Conservation (phyloP, 2,329 filamentous ascomycete genomes). For the Sordariomycetes sp. region DNA sequence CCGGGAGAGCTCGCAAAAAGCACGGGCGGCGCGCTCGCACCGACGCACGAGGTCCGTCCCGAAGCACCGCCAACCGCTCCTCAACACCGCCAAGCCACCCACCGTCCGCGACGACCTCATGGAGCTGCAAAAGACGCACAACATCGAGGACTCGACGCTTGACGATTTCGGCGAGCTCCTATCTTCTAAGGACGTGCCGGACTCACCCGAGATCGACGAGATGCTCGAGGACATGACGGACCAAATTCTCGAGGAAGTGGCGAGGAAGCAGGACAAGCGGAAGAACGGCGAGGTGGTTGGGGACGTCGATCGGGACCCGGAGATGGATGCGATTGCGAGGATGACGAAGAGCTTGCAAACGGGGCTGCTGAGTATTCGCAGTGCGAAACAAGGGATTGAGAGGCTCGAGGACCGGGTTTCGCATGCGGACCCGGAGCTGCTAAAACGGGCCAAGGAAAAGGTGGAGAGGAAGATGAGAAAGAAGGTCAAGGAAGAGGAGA, state of each 20-base stretch:
- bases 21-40: neutral
- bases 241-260: conserved; percentile 8
- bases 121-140: conserved; percentile 38
- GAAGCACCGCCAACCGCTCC: conserved; percentile 31
- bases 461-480: neutral
- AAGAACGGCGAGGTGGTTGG: neutral
- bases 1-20: neutral
- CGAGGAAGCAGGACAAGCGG: conserved; percentile 3
- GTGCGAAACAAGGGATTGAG: conserved; percentile 47
- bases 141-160: conserved; percentile 49
- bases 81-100: conserved; percentile 42
- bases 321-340: conserved; percentile 32
- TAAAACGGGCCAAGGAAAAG: conserved; percentile 4
- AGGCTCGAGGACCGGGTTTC: conserved; percentile 42
- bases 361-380: conserved; percentile 39
- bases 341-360: conserved; percentile 43
- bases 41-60: conserved; percentile 27
- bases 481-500: conserved; percentile 6
- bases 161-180: conserved; percentile 45
- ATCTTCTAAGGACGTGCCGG: neutral
- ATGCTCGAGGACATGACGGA: conserved; percentile 9
- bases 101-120: conserved; percentile 45
- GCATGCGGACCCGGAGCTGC: conserved; percentile 19
- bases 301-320: conserved; percentile 8
- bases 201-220: conserved; percentile 8